Conservation (phyloP, 768 basidiomycete species). For the Boletus pseudo-olivaceus region DNA sequence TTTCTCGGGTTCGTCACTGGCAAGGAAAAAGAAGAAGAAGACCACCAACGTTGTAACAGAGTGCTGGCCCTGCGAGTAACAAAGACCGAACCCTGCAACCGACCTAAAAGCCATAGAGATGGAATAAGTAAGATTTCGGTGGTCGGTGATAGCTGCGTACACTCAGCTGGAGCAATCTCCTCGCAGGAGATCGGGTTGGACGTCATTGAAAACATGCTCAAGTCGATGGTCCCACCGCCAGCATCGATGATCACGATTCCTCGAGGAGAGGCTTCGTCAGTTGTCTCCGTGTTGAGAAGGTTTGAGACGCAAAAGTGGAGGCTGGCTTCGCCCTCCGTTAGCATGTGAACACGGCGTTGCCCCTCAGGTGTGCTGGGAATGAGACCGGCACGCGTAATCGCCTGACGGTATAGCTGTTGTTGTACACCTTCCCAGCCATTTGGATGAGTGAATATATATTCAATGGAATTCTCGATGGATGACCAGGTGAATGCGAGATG, state of each 20-base stretch:
- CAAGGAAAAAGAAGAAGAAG: not conserved
- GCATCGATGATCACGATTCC: constrained; percentile 32
- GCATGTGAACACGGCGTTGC: constrained; percentile 7
- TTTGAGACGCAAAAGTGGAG: constrained; percentile 38
- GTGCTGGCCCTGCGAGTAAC: constrained; percentile 39
- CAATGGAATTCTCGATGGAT: constrained; percentile 9
- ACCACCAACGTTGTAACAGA: constrained; percentile 34
- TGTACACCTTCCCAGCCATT: constrained; percentile 29
- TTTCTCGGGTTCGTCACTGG: not conserved
- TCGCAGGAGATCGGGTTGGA: constrained; percentile 25
- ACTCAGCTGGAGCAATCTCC: constrained; percentile 32
- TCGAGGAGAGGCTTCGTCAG: constrained; percentile 19
- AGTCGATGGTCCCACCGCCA: constrained; percentile 25
- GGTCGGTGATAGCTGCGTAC: constrained; percentile 1
- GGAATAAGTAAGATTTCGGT: not conserved
- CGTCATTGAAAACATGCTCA: constrained; percentile 34
- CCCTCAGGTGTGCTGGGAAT: constrained; percentile 12
- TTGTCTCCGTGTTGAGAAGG: constrained; percentile 16
- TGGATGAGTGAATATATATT: constrained; percentile 25
- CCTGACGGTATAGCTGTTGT: constrained; percentile 22
- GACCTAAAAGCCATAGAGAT: constrained; percentile 28
- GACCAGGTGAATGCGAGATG: constrained; percentile 18
- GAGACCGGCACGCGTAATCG: constrained; percentile 19
- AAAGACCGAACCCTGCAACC: constrained; percentile 45
- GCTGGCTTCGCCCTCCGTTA: constrained; percentile 8